Base-by-base conservation (phyloP, 305 asterid species). In the Fraxinus angustifolia region DNA sequence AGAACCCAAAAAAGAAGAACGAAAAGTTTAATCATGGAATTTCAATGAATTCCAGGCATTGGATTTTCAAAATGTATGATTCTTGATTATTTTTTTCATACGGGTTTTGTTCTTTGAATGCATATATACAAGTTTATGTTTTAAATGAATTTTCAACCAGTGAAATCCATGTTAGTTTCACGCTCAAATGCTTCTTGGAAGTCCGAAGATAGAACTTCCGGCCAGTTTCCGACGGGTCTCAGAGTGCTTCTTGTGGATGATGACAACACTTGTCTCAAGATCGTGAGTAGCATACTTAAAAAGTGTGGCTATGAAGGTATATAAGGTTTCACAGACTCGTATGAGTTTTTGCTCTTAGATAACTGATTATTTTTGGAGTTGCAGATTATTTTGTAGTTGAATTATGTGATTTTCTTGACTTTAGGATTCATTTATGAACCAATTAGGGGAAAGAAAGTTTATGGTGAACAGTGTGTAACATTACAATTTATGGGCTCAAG, bases 211-310 rank as follows among this genome's bases (percentile, higher is more conserved):
- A 94, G 68, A 4, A 93, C 83, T 81, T 56, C 94, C 74, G 94
- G 88, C 84, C 90, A 90, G 85, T 94, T 94, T 83, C 97, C 97
- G 86, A 94, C 86, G 38, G 98, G 98, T 58, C 89, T 94, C 14
- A 89, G 95, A 74, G 98, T 94, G 0, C 95, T 94, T 31, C 92
- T 94, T 53, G 98, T 93, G 53, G 98, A 94, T 84, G 98, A 94
- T 88, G 98, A 94, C 89, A 93, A 91, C 42, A 93, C 95, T 79
- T 94, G 98, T 60, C 90, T 94, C 48, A 91, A 77, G 92, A 93
- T 94, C 89, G 89, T 93, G 88, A 95, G 90, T 79, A 88, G 87
- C 89, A 94, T 94, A 97, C 95, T 93, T 0, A 87, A 78, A 71
- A 89, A 86, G 78, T 94, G 98, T 75, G 89, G 78, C 42, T 94